Evolutionary conservation across 352 stramenopile genomes (phyloP).

Genomic region (Thraustochytrium sp.): DNA sequence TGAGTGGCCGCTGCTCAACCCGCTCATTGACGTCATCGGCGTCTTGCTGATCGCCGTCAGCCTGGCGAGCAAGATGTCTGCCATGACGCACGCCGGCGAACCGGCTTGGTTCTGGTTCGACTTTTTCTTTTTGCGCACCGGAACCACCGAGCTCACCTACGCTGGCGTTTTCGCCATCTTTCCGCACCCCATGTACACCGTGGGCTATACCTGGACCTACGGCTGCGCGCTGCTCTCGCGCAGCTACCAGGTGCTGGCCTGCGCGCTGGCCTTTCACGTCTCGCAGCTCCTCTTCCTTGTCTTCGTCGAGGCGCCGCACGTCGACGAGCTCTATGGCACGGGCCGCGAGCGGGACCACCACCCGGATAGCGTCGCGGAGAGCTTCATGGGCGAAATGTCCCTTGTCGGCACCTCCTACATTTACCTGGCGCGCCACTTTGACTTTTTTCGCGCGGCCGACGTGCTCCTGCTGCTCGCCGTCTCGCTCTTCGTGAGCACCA

Average conservation of each 20-base stretch:
- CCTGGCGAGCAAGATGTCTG: not conserved
- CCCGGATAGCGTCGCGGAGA: not conserved
- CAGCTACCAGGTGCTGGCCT: not conserved
- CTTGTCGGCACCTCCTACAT: not conserved
- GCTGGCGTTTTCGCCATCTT: slow-evolving; percentile 21
- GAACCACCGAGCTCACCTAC: not conserved
- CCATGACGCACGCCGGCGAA: not conserved
- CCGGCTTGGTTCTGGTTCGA: slow-evolving; percentile 25
- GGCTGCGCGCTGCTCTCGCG: slow-evolving; percentile 19
- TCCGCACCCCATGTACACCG: slow-evolving; percentile 37
- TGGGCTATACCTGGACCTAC: slow-evolving; percentile 36
- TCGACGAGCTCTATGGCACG: slow-evolving; percentile 23
- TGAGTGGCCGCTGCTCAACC: not conserved
- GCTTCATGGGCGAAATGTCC: not conserved
- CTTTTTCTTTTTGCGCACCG: slow-evolving; percentile 39
- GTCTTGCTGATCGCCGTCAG: not conserved
- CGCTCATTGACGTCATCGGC: not conserved
- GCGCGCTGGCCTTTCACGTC: slow-evolving; percentile 21
- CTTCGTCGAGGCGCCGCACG: slow-evolving; percentile 8
- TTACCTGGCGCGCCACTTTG: slow-evolving; percentile 27
- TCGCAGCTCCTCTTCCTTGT: slow-evolving; percentile 33
- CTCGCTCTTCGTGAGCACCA: not conserved
- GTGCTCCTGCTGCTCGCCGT: not conserved
- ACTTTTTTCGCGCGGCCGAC: slow-evolving; percentile 10
- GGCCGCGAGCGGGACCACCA: not conserved